phyloP scores from a whole-genome alignment of 495 filamentous ascomycete species.

The Penicillium samsonianum region DNA sequence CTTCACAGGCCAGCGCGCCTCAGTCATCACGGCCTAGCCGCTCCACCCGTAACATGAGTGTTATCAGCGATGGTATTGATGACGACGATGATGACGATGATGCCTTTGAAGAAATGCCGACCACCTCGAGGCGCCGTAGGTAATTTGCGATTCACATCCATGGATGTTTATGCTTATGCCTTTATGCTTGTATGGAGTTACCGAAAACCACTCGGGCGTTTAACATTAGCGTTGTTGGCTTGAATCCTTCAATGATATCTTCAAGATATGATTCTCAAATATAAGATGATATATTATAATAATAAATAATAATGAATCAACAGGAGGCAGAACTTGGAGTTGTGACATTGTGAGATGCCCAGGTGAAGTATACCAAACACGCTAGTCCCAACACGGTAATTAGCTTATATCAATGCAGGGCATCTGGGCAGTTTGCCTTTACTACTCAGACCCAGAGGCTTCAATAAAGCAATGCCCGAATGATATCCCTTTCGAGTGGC shows the following conservation, averaged over 20 bases:
- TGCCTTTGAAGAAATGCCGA: conserved; percentile 68
- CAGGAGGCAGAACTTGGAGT: not conserved
- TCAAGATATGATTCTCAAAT: not conserved
- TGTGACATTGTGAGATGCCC: not conserved
- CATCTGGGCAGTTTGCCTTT: not conserved
- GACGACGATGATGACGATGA: conserved; percentile 82
- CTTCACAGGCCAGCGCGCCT: conserved; percentile 49
- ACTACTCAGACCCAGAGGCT: not conserved
- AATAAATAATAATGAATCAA: not conserved
- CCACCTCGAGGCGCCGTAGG: conserved; percentile 17
- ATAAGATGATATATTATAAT: too few species aligned
- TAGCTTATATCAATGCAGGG: not conserved
- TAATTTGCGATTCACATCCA: conserved; percentile 5
- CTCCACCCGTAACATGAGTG: conserved; percentile 42
- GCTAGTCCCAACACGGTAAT: conserved; percentile 5
- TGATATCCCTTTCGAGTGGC: not conserved
- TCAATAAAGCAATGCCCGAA: not conserved
- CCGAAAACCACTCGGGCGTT: not conserved
- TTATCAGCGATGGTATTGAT: conserved; percentile 56
- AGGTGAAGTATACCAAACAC: not conserved
- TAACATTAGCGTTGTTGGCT: conserved; percentile 2
- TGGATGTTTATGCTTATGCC: not conserved
- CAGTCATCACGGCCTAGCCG: conserved; percentile 47
- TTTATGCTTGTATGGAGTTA: conserved; percentile 12
- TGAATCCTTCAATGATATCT: not conserved